phyloP scores from a whole-genome alignment of 768 basidiomycete species.

The Auricularia sp. region DNA sequence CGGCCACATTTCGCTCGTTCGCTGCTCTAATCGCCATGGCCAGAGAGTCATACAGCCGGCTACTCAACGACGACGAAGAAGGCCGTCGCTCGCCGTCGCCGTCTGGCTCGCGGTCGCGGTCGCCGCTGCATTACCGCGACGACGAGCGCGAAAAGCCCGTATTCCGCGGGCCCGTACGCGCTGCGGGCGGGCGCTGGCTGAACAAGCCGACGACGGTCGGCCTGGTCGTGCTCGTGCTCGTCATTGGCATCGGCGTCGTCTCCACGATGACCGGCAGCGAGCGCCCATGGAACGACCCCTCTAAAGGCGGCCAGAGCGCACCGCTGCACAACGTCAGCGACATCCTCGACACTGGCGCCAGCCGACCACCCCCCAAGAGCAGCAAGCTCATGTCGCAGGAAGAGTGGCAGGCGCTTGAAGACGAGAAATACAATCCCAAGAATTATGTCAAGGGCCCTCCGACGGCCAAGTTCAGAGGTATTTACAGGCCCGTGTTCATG shows the following conservation, averaged over 20 bases:
- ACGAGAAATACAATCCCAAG: slow-evolving; percentile 2
- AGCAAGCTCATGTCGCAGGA: background rate
- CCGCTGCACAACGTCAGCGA: background rate
- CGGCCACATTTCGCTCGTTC: too few relatives aligned
- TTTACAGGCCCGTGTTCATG: background rate
- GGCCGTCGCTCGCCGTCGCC: background rate
- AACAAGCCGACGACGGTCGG: background rate
- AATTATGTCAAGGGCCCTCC: slow-evolving; percentile 34
- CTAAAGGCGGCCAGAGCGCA: background rate
- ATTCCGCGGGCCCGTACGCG: background rate
- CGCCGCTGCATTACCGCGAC: background rate
- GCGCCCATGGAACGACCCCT: background rate
- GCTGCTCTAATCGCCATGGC: background rate
- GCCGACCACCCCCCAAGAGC: background rate
- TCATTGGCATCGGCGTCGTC: background rate
- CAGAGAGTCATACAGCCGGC: background rate
- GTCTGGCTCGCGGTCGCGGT: background rate
- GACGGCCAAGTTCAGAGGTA: slow-evolving; percentile 49
- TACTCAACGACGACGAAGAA: background rate
- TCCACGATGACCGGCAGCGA: background rate
- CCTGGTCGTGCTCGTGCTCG: background rate
- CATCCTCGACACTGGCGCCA: background rate
- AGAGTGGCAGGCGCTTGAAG: background rate
- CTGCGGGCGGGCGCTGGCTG: background rate
- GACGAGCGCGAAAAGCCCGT: background rate